Evolutionary conservation across 768 basidiomycete species (phyloP).

Genomic region (Tulasnella sp.): DNA sequence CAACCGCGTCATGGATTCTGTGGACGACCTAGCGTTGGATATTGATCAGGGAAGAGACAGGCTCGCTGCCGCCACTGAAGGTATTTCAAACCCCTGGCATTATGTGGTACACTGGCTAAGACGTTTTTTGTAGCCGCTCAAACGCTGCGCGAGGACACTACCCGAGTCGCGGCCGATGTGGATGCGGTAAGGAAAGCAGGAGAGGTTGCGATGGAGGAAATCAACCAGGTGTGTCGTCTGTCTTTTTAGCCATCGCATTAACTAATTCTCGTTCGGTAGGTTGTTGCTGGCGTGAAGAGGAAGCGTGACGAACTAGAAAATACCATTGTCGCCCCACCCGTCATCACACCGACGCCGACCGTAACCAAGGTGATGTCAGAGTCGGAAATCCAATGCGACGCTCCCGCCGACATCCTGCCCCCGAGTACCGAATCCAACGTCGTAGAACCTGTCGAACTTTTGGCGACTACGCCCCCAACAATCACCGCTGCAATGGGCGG

Average conservation of each 20-base stretch:
- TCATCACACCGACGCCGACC: too few relatives aligned
- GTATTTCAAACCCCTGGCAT: background rate
- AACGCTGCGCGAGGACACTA: background rate
- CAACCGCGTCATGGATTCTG: background rate
- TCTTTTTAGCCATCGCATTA: background rate
- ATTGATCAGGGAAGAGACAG: background rate
- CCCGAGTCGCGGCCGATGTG: background rate
- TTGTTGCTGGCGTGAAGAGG: background rate
- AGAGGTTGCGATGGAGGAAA: background rate
- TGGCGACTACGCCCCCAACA: too few relatives aligned
- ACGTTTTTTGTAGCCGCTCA: background rate
- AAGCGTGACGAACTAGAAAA: background rate
- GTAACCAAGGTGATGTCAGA: too few relatives aligned
- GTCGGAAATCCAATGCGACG: too few relatives aligned
- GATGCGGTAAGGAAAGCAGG: background rate
- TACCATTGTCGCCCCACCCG: too few relatives aligned
- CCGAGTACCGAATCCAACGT: too few relatives aligned
- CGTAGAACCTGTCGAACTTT: too few relatives aligned
- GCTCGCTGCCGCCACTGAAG: background rate
- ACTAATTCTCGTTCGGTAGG: background rate
- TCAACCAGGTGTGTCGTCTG: background rate
- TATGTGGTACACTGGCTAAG: conserved; percentile 1
- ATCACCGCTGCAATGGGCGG: too few relatives aligned
- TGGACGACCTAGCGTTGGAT: background rate
- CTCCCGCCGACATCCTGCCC: too few relatives aligned